Percentiles rank a stretch among this genome's conserved stretches.
phyloP scores from a whole-genome alignment of 768 basidiomycete species.

The Tricholoma terreum region DNA sequence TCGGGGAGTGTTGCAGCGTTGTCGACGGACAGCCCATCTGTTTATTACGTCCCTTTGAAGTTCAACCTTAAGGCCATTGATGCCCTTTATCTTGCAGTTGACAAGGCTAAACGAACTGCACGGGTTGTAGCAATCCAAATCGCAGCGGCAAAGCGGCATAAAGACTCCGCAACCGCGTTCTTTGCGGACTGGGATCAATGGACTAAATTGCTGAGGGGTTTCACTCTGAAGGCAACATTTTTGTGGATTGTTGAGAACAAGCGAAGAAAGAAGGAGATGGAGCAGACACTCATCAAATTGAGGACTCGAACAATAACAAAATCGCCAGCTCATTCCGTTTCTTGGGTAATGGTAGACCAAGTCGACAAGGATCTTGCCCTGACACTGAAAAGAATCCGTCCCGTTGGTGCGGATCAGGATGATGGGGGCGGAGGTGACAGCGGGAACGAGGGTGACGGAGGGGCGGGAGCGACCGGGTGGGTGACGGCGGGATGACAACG shows the following conservation, averaged over 20 bases:
- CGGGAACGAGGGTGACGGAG: too few relatives aligned
- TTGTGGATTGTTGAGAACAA: neutral
- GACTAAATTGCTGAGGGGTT: neutral
- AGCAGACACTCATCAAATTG: too few relatives aligned
- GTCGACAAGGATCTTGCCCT: too few relatives aligned
- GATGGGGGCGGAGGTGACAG: too few relatives aligned
- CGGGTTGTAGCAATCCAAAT: neutral
- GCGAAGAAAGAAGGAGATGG: neutral
- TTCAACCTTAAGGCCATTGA: neutral
- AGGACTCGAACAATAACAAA: too few relatives aligned
- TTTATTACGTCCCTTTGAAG: neutral
- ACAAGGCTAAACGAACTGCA: neutral
- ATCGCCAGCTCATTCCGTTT: too few relatives aligned
- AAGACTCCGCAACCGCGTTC: neutral
- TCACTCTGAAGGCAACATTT: neutral
- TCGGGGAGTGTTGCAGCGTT: neutral
- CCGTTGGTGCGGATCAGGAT: too few relatives aligned
- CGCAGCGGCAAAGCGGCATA: neutral
- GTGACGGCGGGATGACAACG: too few relatives aligned
- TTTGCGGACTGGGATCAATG: neutral
- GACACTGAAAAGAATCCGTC: too few relatives aligned
- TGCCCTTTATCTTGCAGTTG: neutral
- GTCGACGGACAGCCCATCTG: neutral
- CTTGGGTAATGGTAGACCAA: too few relatives aligned
- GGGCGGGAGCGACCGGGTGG: too few relatives aligned